phyloP scores from a whole-genome alignment of 805 yeast genomes.

The Starmerella scarabaei region DNA sequence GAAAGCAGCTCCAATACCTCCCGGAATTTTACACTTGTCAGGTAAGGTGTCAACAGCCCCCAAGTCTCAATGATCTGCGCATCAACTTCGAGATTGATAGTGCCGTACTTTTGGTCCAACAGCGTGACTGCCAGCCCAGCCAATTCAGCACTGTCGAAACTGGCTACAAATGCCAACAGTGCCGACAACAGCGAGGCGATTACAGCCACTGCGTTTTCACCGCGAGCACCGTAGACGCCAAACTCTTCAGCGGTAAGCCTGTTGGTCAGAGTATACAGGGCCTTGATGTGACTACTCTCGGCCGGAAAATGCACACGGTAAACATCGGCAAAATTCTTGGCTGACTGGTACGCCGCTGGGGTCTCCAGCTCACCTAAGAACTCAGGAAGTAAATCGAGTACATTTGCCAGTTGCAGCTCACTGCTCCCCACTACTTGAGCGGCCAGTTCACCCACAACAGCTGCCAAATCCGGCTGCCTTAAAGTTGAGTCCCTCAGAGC shows the following conservation, averaged over 20 bases:
- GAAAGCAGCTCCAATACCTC: slow-evolving; percentile 12
- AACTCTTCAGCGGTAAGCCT: slow-evolving; percentile 42
- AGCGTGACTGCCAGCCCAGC: slow-evolving; percentile 69
- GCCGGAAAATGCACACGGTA: slow-evolving; percentile 37
- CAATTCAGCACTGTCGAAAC: slow-evolving; percentile 44
- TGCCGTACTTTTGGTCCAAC: slow-evolving; percentile 35
- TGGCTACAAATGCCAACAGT: slow-evolving; percentile 16
- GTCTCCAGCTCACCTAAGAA: slow-evolving; percentile 35
- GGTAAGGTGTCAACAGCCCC: slow-evolving; percentile 20
- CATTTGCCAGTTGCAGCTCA: slow-evolving; percentile 4
- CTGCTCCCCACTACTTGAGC: slow-evolving; percentile 7
- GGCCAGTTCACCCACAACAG: slow-evolving; percentile 9
- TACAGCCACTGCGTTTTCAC: slow-evolving; percentile 20
- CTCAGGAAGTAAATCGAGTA: slow-evolving; percentile 29
- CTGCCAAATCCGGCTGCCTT: background rate
- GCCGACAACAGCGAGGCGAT: slow-evolving; percentile 18
- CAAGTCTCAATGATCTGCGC: slow-evolving; percentile 28
- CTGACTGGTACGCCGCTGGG: slow-evolving; percentile 38
- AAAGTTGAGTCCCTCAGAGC: slow-evolving; percentile 1
- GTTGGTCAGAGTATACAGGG: slow-evolving; percentile 74
- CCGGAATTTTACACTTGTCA: slow-evolving; percentile 14
- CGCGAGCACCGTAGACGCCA: slow-evolving; percentile 19
- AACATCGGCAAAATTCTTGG: slow-evolving; percentile 52
- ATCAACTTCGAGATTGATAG: slow-evolving; percentile 18
- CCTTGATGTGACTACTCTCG: slow-evolving; percentile 28